Evolutionary conservation across 2,329 filamentous ascomycete species (phyloP), one percentile per base, ranked within the genome.

Genomic region (Hypomyces perniciosus): DNA sequence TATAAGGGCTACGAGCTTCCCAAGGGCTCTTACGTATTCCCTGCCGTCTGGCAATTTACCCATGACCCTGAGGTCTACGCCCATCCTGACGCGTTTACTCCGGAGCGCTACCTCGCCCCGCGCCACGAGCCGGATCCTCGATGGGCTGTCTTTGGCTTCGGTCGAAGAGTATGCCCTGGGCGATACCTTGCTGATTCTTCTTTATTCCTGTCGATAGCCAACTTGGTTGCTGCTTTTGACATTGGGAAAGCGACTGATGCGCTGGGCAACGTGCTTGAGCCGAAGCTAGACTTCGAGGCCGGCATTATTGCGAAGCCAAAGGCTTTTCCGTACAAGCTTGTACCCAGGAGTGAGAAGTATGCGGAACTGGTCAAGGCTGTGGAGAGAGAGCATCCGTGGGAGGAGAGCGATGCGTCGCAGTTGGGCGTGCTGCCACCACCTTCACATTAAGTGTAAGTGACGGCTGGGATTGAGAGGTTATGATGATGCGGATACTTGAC

Each of bases 181-280:
- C 27, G 42, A 9, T 33, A 31, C n/a, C 29, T 44, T 30, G 42
- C 46, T 0, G 62, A 66, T 6, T 45, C 60, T 1, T 60, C 57
- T 1, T 33, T 71, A 1, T 72, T 61, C 26, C 44, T 71, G 2
- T 64, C 44, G 2, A 57, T 71, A 12, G 72, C 68, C 0, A 73
- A 73, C 30, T 61, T 67, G 0, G 61, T 83, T 1, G 67, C 78
- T 0, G 71, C 71, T 0, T 80, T 81, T 45, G 59, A 67, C 4
- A 63, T 79, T 5, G 20, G 38, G 26, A 59, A 55, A 28, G 20
- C 20, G 2, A 0, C 54, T 0, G 59, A 61, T 6, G 64, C 67
- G 27, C 60, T 69, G 4, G 75, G 71, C 0, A 63, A 58, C 20
- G 63, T 65, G 8, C 58, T 74, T 0, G 69, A 62, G 4, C 51